A percentile compares a stretch with the other conserved stretches of the same genome.
These are phyloP conservation scores for Penicillium ucsense DNA, from an alignment of 495 filamentous ascomycete genomes.

Conservation along the genomic window DNA sequence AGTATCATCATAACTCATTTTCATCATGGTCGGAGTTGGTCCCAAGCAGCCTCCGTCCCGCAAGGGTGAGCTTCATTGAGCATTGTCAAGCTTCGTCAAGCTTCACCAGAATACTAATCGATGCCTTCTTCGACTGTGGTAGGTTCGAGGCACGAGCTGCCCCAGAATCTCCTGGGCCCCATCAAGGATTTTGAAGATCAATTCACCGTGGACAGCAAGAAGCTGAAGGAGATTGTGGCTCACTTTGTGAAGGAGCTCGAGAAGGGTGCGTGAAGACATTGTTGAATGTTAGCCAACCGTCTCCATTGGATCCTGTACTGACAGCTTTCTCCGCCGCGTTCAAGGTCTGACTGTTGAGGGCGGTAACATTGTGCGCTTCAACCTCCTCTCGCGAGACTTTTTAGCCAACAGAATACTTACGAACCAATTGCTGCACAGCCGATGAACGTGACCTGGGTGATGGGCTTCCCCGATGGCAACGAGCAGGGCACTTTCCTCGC, in stretches of 20 bases:
- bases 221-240: constrained; percentile 79
- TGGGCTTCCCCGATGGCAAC: constrained; percentile 81
- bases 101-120: constrained; percentile 6
- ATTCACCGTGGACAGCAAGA: constrained; percentile 69
- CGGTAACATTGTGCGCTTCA: constrained; percentile 73
- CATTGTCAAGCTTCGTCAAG: constrained; percentile 17
- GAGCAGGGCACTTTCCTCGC: constrained; percentile 89
- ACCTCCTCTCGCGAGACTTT: neutral
- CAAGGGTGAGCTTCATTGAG: constrained; percentile 49
- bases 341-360: constrained; percentile 76
- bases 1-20: constrained; percentile 1
- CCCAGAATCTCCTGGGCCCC: constrained; percentile 73
- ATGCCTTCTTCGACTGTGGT: constrained; percentile 13
- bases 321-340: constrained; percentile 5
- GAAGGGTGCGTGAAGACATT: constrained; percentile 50
- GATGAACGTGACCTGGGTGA: constrained; percentile 99
- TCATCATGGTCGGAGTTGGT: constrained; percentile 66
- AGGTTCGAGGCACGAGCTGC: constrained; percentile 74
- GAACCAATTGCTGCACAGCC: constrained; percentile 45
- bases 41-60: constrained; percentile 65
- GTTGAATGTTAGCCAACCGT: neutral
- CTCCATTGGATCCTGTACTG: neutral
- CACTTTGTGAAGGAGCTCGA: constrained; percentile 84
- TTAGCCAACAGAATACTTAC: neutral
- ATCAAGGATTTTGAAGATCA: constrained; percentile 78